Evolutionary conservation across 306 rosid species (phyloP), one percentile per base, ranked within the genome.

Genomic region (Urtica urens): DNA sequence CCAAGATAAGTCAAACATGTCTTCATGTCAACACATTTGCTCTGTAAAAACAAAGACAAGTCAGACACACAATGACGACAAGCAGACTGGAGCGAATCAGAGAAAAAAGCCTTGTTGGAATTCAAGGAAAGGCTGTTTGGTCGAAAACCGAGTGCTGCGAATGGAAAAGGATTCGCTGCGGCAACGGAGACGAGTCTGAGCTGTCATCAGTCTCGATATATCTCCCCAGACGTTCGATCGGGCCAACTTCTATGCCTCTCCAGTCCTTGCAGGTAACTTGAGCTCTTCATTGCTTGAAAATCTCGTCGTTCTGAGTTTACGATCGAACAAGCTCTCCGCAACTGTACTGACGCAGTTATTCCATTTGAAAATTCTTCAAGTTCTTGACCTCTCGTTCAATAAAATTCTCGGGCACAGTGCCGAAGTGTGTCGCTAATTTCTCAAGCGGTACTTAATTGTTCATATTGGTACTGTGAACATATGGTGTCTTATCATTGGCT

Each of bases 61-160:
- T n/a, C n/a, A n/a, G n/a, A n/a, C n/a, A n/a, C n/a, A n/a, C n/a
- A n/a, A n/a, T n/a, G n/a, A n/a, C n/a, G n/a, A n/a, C n/a, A n/a
- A n/a, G n/a, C n/a, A n/a, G n/a, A n/a, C n/a, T n/a, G n/a, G n/a
- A n/a, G n/a, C n/a, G 47, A 24, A 13, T 23, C 8, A 6, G 47
- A 53, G 35, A 53, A 47, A 53, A 10, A 23, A 15, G 47, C 58
- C 3, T 35, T 53, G 0, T 37, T 53, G 6, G 16, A 23, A 23
- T 6, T 53, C 4, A 53, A 38, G 18, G 47, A 25, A 2, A 10
- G 26, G 23, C 33, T 53, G 2, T 0, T 14, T 53, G 59, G 59
- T 35, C 40, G 18, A 21, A 57, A 8, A 30, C 25, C 11, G 67
- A 62, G 20, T 63, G 75, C 22, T 69, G 66, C 58, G 37, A 31